A percentile compares a stretch with the other conserved stretches of the same genome.
Conservation (phyloP, 768 basidiomycete species). For the Pleurotus eryngii region DNA sequence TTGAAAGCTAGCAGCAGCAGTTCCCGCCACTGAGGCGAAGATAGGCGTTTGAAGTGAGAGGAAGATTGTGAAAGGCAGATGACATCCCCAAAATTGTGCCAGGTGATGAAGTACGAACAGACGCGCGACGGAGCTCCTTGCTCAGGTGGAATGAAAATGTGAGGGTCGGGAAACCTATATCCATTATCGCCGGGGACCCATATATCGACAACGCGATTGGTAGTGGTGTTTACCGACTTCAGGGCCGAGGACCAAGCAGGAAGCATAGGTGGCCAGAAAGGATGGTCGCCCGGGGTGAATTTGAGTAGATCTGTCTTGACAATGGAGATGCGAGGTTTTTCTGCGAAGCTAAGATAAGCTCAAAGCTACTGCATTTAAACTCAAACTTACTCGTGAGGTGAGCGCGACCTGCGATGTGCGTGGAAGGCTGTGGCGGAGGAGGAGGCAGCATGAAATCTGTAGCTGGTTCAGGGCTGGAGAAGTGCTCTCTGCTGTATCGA, state of each 20-base stretch:
- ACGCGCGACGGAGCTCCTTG: neutral
- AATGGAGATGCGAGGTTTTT: no score
- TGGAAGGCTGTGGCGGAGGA: neutral
- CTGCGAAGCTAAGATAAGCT: no score
- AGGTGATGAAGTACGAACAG: neutral
- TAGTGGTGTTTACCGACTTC: neutral
- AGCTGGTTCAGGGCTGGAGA: neutral
- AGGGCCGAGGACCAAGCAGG: neutral
- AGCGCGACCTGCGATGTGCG: neutral
- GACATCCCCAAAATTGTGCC: neutral
- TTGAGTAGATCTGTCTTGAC: no score
- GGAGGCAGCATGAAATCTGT: neutral
- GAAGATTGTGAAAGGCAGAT: neutral
- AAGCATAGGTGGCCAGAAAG: neutral
- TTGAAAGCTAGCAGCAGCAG: neutral
- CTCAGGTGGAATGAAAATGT: neutral
- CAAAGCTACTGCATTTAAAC: no score
- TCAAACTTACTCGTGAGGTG: no score
- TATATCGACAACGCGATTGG: neutral
- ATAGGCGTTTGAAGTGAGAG: neutral
- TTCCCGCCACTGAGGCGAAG: neutral
- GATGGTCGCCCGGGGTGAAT: neutral
- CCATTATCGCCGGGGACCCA: neutral
- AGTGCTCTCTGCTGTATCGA: neutral
- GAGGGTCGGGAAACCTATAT: neutral